Evolutionary conservation across 768 basidiomycete species (phyloP), one percentile per base, ranked within the genome.

Genomic region (Hypholoma sublateritium): DNA sequence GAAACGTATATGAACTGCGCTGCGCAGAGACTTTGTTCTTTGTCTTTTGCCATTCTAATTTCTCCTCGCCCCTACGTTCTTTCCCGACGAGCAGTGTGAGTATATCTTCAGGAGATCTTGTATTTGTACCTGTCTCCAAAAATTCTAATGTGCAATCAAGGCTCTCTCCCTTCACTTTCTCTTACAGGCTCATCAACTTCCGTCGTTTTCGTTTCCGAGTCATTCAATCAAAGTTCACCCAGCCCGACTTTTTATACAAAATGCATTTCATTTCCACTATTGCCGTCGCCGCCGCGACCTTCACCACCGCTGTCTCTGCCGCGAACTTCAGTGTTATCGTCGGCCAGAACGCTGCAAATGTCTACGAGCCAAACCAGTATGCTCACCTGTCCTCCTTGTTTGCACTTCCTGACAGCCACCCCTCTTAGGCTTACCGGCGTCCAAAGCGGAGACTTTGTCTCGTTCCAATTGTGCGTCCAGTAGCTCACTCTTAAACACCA

Each of bases 381-480:
- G 67, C 41, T 32, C 21, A 25, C 19, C n/a, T 50, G 16, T 25
- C 59, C 24, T 52, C 19, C 42, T 56, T 36, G 19, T 25, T 1
- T 17, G 12, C 16, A 25, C 16, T 39, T 41, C 51, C 47, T 43
- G 19, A 36, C 16, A 44, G 17, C 39, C 12, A 49, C 41, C 35
- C 9, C 34, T 19, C 25, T 47, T 42, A 77, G 74, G 19, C 63
- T 78, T 35, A 67, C 64, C 1, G 58, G 58, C 14, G 77, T 73
- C 14, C 57, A 67, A 34, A 59, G 49, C 19, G 75, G 75, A 19
- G 77, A 78, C 50, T 71, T 68, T 21, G 68, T 85, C 62, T 67
- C 70, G 35, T 84, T 85, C 72, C 74, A 72, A 66, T 76, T 78
- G 73, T 74, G 57, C 25, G 74, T 63, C n/a, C 16, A 22, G 44